Conservation (phyloP, 257 asterid species). For the Fraxinus quadrangulata region DNA sequence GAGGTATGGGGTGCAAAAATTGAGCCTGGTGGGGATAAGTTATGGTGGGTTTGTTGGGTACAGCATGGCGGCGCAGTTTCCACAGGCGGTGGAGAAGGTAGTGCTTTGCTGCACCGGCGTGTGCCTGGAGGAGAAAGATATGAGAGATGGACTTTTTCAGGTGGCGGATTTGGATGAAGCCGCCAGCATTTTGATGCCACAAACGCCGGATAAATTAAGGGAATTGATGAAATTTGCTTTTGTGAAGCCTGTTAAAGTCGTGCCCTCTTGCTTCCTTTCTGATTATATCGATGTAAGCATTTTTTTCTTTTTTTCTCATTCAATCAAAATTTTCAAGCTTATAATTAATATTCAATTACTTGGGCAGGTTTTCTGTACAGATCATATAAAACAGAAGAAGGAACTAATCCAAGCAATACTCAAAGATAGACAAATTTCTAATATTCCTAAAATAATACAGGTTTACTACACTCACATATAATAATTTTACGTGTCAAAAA, state of each 20-base stretch:
- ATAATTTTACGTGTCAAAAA: background rate
- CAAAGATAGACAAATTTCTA: conserved; percentile 54
- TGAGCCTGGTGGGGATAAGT: conserved; percentile 81
- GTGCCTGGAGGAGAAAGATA: conserved; percentile 79
- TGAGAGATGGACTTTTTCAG: conserved; percentile 65
- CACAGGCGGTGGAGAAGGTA: conserved; percentile 66
- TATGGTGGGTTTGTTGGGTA: conserved; percentile 90
- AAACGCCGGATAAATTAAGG: conserved; percentile 75
- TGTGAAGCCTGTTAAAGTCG: conserved; percentile 57
- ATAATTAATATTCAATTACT: background rate
- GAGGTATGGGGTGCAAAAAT: conserved; percentile 47
- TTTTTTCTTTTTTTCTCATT: background rate
- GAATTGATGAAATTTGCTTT: conserved; percentile 78
- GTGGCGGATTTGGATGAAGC: conserved; percentile 79
- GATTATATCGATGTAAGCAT: conserved; percentile 74
- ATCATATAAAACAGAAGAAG: conserved; percentile 56
- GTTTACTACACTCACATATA: conserved; percentile 26
- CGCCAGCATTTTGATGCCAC: conserved; percentile 76
- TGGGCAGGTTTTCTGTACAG: conserved; percentile 77
- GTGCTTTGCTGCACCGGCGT: conserved; percentile 88
- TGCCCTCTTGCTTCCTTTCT: conserved; percentile 79
- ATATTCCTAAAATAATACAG: conserved; percentile 66
- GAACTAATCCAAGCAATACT: conserved; percentile 76
- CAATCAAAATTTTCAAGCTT: background rate
- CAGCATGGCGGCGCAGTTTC: conserved; percentile 80